phyloP scores from a whole-genome alignment of 495 filamentous ascomycete genomes.

The Trichocladium uniseriatum region DNA sequence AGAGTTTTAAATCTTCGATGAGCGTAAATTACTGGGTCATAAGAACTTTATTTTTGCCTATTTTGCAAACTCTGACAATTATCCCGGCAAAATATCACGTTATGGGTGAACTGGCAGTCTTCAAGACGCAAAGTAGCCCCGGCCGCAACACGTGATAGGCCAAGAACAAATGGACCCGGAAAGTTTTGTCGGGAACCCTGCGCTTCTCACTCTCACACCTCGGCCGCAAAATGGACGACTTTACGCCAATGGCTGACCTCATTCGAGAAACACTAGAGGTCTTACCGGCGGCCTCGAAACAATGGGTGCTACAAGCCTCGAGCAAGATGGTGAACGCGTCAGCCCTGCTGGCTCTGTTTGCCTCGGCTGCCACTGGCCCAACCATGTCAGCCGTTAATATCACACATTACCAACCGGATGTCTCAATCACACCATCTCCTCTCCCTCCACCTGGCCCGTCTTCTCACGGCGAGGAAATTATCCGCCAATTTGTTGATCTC shows the following conservation, averaged over 20 bases:
- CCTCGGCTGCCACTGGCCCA: background rate
- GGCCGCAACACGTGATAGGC: too few relatives aligned
- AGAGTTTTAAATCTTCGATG: too few relatives aligned
- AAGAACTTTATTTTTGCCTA: too few relatives aligned
- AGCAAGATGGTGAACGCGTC: slow-evolving; percentile 4
- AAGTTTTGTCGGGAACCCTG: too few relatives aligned
- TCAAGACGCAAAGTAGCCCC: too few relatives aligned
- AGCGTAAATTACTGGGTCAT: too few relatives aligned
- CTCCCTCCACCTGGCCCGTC: slow-evolving; percentile 24
- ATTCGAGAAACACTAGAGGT: background rate
- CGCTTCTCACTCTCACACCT: too few relatives aligned
- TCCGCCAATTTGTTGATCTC: slow-evolving; percentile 22
- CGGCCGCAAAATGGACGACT: background rate
- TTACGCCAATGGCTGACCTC: background rate
- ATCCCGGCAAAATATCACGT: too few relatives aligned
- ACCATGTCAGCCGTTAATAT: slow-evolving; percentile 6
- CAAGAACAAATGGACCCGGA: too few relatives aligned
- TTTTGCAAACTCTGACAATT: too few relatives aligned
- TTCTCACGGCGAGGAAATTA: slow-evolving; percentile 23
- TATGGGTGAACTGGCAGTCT: too few relatives aligned
- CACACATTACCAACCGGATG: slow-evolving; percentile 5
- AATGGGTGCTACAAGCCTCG: background rate
- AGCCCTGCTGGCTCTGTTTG: background rate
- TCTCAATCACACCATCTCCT: slow-evolving; percentile 10
- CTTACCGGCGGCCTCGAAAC: background rate